Conservation (phyloP, 257 asterid genomes). For the Solanum rostratum region DNA sequence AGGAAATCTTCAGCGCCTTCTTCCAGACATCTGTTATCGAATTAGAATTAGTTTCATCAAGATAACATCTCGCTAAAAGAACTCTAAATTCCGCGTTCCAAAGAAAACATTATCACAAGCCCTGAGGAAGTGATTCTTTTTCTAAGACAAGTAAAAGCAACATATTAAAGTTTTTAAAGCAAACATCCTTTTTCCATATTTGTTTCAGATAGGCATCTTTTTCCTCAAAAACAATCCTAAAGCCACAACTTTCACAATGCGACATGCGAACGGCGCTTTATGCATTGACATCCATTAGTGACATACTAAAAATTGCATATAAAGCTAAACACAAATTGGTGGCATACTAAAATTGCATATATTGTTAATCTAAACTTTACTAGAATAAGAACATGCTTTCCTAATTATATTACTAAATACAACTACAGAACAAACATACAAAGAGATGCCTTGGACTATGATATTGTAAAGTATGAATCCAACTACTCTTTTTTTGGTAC, state of each 20-base stretch:
- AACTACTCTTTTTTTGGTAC: constrained; percentile 7
- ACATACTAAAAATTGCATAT: neutral
- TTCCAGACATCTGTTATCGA: constrained; percentile 60
- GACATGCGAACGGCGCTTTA: neutral
- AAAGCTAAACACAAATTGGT: neutral
- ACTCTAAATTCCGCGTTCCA: neutral
- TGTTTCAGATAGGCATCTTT: neutral
- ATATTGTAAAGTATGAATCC: constrained; percentile 15
- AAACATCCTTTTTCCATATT: neutral
- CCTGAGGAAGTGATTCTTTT: neutral
- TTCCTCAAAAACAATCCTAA: neutral
- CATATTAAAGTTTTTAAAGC: neutral
- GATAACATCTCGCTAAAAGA: neutral
- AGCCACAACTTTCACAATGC: neutral
- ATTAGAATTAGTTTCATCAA: neutral
- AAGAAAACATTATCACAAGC: neutral
- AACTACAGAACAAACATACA: neutral
- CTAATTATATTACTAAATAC: neutral
- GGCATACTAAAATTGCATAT: neutral
- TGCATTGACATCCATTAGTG: neutral
- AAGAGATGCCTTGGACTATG: constrained; percentile 9
- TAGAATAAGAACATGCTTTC: neutral
- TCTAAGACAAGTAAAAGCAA: neutral
- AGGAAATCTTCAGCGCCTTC: constrained; percentile 96
- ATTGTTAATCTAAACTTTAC: neutral